Percentiles rank a stretch among this genome's conserved stretches.
Conservation (phyloP, 2,329 filamentous ascomycete species). For the Diaporthe citrichinensis region DNA sequence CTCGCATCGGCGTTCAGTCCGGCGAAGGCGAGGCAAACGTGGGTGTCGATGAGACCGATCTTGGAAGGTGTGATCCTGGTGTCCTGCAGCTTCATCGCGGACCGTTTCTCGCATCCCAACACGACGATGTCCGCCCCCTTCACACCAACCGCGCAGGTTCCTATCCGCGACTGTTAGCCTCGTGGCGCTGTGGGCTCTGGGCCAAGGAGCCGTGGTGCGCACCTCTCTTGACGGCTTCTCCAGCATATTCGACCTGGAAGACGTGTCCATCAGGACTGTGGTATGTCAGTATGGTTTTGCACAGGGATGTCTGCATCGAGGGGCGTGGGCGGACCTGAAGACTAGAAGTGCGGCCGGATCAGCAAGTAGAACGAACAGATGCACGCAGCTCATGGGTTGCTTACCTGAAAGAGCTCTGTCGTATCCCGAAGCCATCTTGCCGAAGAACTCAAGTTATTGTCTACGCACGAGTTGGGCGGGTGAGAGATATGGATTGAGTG, state of each 20-base stretch:
- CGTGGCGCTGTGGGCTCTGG: background rate
- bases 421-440: constrained; percentile 89
- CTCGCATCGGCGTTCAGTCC: constrained; percentile 97
- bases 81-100: constrained; percentile 99
- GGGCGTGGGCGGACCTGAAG: constrained; percentile 78
- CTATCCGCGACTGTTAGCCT: constrained; percentile 58
- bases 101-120: constrained; percentile 97
- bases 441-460: constrained; percentile 24
- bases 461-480: too few relatives aligned
- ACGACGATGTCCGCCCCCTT: constrained; percentile 97
- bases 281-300: constrained; percentile 23
- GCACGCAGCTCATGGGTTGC: constrained; percentile 50
- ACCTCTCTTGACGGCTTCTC: constrained; percentile 99
- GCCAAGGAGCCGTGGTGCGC: constrained; percentile 46
- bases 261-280: constrained; percentile 97
- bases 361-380: constrained; percentile 52
- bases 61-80: constrained; percentile 99
- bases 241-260: constrained; percentile 99
- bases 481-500: background rate
- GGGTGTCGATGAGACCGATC: constrained; percentile 95
- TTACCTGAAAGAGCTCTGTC: constrained; percentile 98
- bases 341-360: constrained; percentile 70
- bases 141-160: constrained; percentile 97
- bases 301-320: background rate
- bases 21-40: constrained; percentile 97